phyloP scores from a whole-genome alignment of 2,329 filamentous ascomycete genomes.

The Phyllosticta citrichinensis region DNA sequence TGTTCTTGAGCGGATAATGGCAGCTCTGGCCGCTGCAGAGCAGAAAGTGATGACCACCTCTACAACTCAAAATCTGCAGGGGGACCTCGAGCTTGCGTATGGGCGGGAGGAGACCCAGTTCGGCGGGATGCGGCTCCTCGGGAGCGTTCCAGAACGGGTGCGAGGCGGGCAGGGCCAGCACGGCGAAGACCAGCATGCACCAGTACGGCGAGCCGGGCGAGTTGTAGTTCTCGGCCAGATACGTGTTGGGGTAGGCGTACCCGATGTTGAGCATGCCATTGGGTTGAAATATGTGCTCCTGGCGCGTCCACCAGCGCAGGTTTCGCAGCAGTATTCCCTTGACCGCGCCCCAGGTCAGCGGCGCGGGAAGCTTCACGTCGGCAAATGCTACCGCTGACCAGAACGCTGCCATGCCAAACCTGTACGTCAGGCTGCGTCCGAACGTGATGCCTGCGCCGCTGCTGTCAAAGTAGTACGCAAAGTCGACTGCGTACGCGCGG shows the following conservation, averaged over 20 bases:
- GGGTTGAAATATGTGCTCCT: slow-evolving; percentile 62
- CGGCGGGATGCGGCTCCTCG: slow-evolving; percentile 51
- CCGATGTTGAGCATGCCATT: slow-evolving; percentile 67
- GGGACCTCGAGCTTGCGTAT: slow-evolving; percentile 56
- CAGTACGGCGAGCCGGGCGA: slow-evolving; percentile 65
- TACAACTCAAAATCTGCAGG: slow-evolving; percentile 60
- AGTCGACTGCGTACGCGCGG: slow-evolving; percentile 56
- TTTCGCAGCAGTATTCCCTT: slow-evolving; percentile 67
- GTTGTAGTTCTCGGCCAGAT: slow-evolving; percentile 76
- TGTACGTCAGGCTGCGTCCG: slow-evolving; percentile 66
- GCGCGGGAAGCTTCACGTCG: slow-evolving; percentile 59
- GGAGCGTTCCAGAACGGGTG: slow-evolving; percentile 67
- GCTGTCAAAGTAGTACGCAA: slow-evolving; percentile 66
- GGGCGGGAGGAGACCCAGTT: slow-evolving; percentile 33
- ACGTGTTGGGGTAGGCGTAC: slow-evolving; percentile 72
- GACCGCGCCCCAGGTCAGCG: slow-evolving; percentile 68
- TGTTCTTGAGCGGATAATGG: slow-evolving; percentile 71
- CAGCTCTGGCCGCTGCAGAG: slow-evolving; percentile 66
- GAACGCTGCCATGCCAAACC: slow-evolving; percentile 79
- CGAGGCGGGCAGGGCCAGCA: slow-evolving; percentile 55
- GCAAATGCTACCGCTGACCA: slow-evolving; percentile 72
- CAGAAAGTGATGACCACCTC: slow-evolving; percentile 66
- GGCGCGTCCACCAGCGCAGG: slow-evolving; percentile 69
- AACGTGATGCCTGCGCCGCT: slow-evolving; percentile 65
- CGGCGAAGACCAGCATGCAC: slow-evolving; percentile 70